These are phyloP conservation scores for Apiospora marii DNA, from an alignment of 2,329 filamentous ascomycete species.

Conservation along the genomic window DNA sequence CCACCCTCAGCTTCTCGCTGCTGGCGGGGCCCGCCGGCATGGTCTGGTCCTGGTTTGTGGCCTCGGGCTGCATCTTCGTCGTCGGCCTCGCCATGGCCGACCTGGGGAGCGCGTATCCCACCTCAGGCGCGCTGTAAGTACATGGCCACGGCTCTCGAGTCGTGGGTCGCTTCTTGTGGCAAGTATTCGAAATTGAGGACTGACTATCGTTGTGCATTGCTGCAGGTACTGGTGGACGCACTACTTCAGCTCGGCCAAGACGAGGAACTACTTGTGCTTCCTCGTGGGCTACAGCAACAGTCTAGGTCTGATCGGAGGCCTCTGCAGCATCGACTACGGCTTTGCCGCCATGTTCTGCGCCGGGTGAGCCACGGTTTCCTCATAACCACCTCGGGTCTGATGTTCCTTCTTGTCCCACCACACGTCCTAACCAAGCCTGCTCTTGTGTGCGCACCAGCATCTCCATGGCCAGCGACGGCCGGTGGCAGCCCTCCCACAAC, in stretches of 20 bases:
- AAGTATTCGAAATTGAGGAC: no score
- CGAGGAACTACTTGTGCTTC: slow-evolving; percentile 21
- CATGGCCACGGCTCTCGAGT: no score
- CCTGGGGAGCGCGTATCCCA: slow-evolving; percentile 13
- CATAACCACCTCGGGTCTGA: no score
- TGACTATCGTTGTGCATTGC: no score
- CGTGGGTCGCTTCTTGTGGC: no score
- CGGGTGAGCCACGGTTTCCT: neutral
- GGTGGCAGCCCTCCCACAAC: neutral
- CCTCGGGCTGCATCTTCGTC: slow-evolving; percentile 23
- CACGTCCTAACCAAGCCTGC: neutral
- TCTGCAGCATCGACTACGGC: slow-evolving; percentile 18
- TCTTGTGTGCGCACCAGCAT: neutral
- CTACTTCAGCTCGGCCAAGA: slow-evolving; percentile 13
- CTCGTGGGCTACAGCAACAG: slow-evolving; percentile 22
- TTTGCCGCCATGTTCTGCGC: slow-evolving; percentile 22
- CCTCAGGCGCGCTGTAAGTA: slow-evolving; percentile 12
- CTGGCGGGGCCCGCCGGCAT: slow-evolving; percentile 17
- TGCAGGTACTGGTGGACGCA: slow-evolving; percentile 24
- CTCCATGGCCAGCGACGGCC: slow-evolving; percentile 18
- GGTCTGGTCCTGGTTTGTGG: slow-evolving; percentile 22
- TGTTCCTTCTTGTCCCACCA: no score
- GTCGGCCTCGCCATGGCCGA: slow-evolving; percentile 21
- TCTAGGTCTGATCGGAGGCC: neutral
- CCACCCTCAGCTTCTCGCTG: slow-evolving; percentile 15